Evolutionary conservation across 768 basidiomycete species (phyloP), one percentile per base, ranked within the genome.

Genomic region (Rhizopogon roseolus): DNA sequence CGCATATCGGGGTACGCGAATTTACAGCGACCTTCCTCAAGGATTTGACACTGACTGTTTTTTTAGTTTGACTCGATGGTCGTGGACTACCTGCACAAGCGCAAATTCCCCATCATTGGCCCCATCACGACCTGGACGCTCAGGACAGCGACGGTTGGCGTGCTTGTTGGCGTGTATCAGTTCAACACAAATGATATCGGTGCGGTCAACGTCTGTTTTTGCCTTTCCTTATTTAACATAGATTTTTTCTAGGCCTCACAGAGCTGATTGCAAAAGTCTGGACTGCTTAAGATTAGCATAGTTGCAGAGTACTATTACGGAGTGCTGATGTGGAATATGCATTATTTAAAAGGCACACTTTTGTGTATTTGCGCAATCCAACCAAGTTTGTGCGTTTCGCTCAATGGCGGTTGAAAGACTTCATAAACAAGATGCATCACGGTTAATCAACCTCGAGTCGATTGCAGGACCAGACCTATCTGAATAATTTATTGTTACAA

Each of bases 111-210:
- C n/a, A 59, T 84, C 41, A 49, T 93, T 54, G 94, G 91, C 10
- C 82, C 76, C 1, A 51, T 85, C 43, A 62, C 70, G 11, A 82
- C 75, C n/a, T 98, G 96, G 96, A 68, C 76, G 7, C 76, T 98
- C 52, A 80, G 93, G 44, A 70, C 81, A 6, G 74, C 84, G 5
- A 98, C 97, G 28, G 81, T 86, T 38, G 92, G 85, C 19, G 84
- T 89, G 5, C 78, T 94, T 49, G 84, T 93, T 42, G 96, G 97
- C 14, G 81, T 98, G 6, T 99, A 97, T 75, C 89, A 97, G 70
- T 98, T 98, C 78, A 98, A 98, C 76, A 98, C 97, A 41, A 93
- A 96, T 66, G 96, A 98, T 67, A 85, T 99, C 58, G 95, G 97
- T 97, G 61, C 60, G 90, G 78, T 34, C 32, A 38, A 25, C 41